phyloP scores from a whole-genome alignment of 495 filamentous ascomycete genomes.

The Trichoderma parareesei region DNA sequence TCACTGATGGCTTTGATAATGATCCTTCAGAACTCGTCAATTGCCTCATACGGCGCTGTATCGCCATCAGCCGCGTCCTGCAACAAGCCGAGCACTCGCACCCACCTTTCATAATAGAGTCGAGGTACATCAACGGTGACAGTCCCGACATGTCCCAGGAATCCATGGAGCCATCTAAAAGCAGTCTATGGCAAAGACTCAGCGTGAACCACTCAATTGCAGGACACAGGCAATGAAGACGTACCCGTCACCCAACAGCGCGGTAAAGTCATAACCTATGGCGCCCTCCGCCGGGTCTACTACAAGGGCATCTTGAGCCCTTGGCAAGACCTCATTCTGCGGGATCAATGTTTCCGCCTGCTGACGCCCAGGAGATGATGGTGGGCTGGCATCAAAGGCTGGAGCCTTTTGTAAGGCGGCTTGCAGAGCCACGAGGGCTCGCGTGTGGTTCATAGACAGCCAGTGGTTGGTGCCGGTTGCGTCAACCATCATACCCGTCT shows the following conservation, averaged over 20 bases:
- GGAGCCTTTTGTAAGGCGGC: not conserved
- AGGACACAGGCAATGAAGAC: not conserved
- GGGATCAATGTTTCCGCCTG: not conserved
- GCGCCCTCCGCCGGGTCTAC: not conserved
- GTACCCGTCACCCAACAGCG: not conserved
- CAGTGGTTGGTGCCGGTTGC: not conserved
- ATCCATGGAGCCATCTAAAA: not conserved
- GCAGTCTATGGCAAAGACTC: not conserved
- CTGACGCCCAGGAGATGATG: not conserved
- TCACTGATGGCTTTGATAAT: not conserved
- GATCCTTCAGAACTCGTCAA: not conserved
- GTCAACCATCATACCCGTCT: not conserved
- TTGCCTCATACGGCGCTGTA: not conserved
- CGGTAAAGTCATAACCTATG: not conserved
- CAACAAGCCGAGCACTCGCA: not conserved
- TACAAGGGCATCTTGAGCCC: not conserved
- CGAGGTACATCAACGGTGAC: not conserved
- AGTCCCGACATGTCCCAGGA: not conserved
- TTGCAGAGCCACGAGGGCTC: not conserved
- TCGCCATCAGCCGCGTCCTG: not conserved
- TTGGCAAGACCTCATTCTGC: not conserved
- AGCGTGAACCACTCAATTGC: not conserved
- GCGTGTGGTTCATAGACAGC: not conserved
- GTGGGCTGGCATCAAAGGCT: not conserved
- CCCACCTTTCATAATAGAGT: not conserved